Evolutionary conservation across 768 basidiomycete species (phyloP).

Genomic region (Mycena sanguinolenta): DNA sequence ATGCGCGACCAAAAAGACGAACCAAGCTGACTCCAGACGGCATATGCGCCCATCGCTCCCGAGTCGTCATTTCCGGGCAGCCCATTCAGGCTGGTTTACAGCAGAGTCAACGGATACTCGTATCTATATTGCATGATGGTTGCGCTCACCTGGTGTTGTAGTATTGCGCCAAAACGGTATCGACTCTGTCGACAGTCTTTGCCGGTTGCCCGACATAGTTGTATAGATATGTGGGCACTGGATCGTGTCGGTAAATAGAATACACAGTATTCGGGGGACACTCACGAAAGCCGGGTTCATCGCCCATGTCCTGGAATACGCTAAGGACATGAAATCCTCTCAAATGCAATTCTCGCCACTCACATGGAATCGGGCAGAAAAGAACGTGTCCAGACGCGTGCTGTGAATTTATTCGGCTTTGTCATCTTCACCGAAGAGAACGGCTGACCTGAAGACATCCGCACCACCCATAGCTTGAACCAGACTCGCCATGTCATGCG

Average conservation of each 20-base stretch:
- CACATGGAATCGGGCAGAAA: conserved; percentile 26
- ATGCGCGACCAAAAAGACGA: neutral
- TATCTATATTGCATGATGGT: neutral
- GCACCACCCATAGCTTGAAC: conserved; percentile 28
- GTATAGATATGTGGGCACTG: conserved; percentile 38
- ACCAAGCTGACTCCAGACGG: conserved; percentile 37
- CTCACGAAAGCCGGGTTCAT: conserved; percentile 37
- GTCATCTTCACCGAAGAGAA: neutral
- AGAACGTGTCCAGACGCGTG: conserved; percentile 35
- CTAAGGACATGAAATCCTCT: neutral
- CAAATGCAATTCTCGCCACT: neutral
- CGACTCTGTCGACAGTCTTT: conserved; percentile 36
- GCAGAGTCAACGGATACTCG: neutral
- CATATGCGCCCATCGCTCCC: conserved; percentile 37
- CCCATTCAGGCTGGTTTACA: conserved; percentile 18
- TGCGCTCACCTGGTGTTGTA: conserved; percentile 30
- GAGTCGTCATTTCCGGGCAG: conserved; percentile 35
- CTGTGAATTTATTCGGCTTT: conserved; percentile 1
- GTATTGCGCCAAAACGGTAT: conserved; percentile 12
- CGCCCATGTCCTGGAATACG: conserved; percentile 31
- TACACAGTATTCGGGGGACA: neutral
- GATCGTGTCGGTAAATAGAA: no score
- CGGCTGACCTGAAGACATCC: conserved; percentile 27
- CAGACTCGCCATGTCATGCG: conserved; percentile 35
- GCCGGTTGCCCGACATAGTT: conserved; percentile 36